These are phyloP conservation scores for Cornus kousa DNA, from an alignment of 148 eudicot species.

Conservation along the genomic window DNA sequence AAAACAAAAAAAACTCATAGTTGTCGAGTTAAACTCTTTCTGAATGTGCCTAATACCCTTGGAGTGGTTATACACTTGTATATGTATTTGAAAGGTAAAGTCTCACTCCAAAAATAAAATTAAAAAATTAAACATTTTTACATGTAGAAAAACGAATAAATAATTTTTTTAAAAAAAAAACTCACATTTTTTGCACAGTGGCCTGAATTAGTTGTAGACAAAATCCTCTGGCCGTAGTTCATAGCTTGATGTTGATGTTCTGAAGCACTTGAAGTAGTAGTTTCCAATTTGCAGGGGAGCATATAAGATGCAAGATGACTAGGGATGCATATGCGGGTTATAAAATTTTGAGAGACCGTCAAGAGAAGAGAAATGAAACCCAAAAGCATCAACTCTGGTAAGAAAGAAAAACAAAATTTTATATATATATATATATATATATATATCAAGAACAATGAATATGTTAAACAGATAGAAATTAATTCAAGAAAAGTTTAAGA, in stretches of 20 bases:
- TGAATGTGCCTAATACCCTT: too few species aligned
- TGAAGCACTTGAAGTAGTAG: neutral
- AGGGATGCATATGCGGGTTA: conserved; percentile 71
- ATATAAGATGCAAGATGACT: conserved; percentile 48
- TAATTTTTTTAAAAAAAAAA: too few species aligned
- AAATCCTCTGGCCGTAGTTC: conserved; percentile 48
- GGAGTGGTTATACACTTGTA: too few species aligned
- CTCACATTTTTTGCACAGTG: conserved; percentile 20
- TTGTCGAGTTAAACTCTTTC: too few species aligned
- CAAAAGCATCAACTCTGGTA: conserved; percentile 90
- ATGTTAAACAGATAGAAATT: neutral
- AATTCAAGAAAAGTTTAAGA: too few species aligned
- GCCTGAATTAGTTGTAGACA: conserved; percentile 33
- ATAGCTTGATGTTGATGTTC: conserved; percentile 21
- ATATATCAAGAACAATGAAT: neutral
- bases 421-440: too few species aligned
- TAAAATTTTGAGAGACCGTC: conserved; percentile 65
- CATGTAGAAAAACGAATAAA: too few species aligned
- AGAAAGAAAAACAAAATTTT: neutral
- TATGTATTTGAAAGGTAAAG: too few species aligned
- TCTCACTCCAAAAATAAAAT: too few species aligned
- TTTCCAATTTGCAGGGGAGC: conserved; percentile 70
- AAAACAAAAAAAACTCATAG: too few species aligned
- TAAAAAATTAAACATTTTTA: too few species aligned
- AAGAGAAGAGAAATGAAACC: conserved; percentile 86